These are phyloP conservation scores for Vigna radiata DNA, from an alignment of 306 rosid genomes.

Conservation along the genomic window DNA sequence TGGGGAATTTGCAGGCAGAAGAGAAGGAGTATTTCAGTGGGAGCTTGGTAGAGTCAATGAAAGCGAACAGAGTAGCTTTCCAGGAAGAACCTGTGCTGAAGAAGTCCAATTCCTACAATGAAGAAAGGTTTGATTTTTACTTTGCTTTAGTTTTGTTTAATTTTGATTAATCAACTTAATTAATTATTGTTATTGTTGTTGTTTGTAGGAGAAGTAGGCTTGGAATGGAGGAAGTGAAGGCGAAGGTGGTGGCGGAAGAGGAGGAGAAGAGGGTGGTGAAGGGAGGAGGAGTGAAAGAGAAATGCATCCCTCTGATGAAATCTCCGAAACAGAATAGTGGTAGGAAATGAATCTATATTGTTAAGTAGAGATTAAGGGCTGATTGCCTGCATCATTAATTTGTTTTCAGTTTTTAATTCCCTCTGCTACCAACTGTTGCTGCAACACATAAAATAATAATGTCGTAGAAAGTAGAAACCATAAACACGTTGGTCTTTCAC, in stretches of 20 bases:
- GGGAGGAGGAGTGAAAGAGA: conserved; percentile 48
- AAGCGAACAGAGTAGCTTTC: conserved; percentile 42
- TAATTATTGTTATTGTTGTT: too few relatives aligned
- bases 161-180: background rate
- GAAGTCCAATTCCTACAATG: conserved; percentile 76
- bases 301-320: conserved; percentile 72
- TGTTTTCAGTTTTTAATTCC: background rate
- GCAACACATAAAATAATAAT: background rate
- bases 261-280: conserved; percentile 43
- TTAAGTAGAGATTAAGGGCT: background rate
- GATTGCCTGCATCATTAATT: background rate
- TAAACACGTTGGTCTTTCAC: too few relatives aligned
- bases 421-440: background rate
- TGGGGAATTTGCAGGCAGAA: conserved; percentile 69
- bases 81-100: conserved; percentile 50
- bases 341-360: conserved; percentile 46
- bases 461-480: background rate
- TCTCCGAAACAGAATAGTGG: conserved; percentile 53
- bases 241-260: background rate
- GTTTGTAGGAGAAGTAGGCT: conserved; percentile 55
- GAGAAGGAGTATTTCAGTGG: conserved; percentile 96
- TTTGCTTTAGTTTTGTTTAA: background rate
- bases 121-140: conserved; percentile 57
- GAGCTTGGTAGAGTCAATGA: conserved; percentile 71
- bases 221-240: conserved; percentile 51